These are phyloP conservation scores for Triticum urartu DNA, from an alignment of 176 grass and related monocot species.

Conservation along the genomic window DNA sequence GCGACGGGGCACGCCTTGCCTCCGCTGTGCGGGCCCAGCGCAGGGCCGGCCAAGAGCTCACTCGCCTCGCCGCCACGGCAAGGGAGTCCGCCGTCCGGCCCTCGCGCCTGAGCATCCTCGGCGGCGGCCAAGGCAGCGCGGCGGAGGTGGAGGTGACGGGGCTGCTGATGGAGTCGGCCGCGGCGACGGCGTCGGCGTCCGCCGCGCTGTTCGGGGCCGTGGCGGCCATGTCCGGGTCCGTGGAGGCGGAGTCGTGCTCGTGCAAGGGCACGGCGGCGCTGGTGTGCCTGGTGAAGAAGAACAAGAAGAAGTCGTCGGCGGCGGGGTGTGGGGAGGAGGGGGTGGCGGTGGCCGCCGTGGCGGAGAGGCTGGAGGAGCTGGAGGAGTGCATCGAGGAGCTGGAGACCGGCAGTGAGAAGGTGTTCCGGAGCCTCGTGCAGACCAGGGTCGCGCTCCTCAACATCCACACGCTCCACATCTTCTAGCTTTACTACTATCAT, in stretches of 20 bases:
- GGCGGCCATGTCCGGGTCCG: constrained; percentile 34
- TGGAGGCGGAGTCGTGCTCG: background rate
- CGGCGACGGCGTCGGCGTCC: constrained; percentile 32
- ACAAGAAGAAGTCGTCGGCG: background rate
- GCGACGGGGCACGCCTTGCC: constrained; percentile 32
- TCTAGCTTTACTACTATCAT: constrained; percentile 13
- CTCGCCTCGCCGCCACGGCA: background rate
- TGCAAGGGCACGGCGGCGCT: constrained; percentile 44
- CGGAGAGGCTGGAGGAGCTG: constrained; percentile 59
- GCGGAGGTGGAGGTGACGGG: constrained; percentile 49
- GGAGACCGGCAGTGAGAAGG: constrained; percentile 61
- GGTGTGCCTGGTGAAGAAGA: constrained; percentile 28
- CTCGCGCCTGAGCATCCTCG: background rate
- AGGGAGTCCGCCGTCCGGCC: constrained; percentile 5
- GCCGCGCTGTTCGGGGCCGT: constrained; percentile 44
- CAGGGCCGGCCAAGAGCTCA: constrained; percentile 51
- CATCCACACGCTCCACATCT: constrained; percentile 56
- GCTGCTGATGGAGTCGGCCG: constrained; percentile 48
- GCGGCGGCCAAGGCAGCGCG: background rate
- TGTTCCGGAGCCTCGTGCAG: constrained; percentile 65
- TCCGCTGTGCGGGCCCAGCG: constrained; percentile 39
- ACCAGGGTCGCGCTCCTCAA: constrained; percentile 75
- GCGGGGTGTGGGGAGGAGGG: background rate
- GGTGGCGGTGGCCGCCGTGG: background rate
- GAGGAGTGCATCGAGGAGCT: constrained; percentile 57